A percentile compares a stretch with the other conserved stretches of the same genome.
Conservation (phyloP, 345 rosid species). For the Eucalyptus marginata region DNA sequence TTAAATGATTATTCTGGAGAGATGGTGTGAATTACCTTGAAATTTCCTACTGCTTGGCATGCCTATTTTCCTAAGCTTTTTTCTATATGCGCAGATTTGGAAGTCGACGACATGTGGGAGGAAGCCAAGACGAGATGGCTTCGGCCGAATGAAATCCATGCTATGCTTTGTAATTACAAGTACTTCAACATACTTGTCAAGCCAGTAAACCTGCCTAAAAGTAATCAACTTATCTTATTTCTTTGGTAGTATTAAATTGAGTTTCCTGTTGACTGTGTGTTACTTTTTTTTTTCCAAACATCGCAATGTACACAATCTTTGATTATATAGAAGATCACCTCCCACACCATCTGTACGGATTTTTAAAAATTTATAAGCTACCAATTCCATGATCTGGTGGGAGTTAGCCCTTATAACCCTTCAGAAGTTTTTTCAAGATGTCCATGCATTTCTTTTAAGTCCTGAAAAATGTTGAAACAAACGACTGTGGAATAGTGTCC, state of each 20-base stretch:
- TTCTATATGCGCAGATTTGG: conserved; percentile 53
- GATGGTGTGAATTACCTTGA: neutral
- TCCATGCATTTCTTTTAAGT: neutral
- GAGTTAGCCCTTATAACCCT: neutral
- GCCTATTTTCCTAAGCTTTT: neutral
- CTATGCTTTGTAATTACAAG: conserved; percentile 63
- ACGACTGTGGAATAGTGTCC: neutral
- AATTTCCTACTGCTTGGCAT: neutral
- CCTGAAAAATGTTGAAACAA: neutral
- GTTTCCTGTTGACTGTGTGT: neutral
- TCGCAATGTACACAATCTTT: neutral
- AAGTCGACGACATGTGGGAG: conserved; percentile 43
- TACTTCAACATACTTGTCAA: conserved; percentile 65
- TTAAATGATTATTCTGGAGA: neutral
- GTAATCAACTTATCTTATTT: conserved; percentile 23
- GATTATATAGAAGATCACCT: neutral
- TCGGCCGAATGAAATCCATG: conserved; percentile 92
- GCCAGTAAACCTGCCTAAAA: conserved; percentile 70
- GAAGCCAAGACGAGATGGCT: conserved; percentile 91
- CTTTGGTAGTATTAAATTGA: neutral
- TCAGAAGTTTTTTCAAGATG: neutral
- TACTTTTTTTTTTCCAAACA: neutral
- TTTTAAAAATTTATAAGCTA: neutral
- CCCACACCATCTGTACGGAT: neutral
- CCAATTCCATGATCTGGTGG: neutral